Evolutionary conservation across 139 green algal species (phyloP).

Genomic region (Nannochloris sp.): DNA sequence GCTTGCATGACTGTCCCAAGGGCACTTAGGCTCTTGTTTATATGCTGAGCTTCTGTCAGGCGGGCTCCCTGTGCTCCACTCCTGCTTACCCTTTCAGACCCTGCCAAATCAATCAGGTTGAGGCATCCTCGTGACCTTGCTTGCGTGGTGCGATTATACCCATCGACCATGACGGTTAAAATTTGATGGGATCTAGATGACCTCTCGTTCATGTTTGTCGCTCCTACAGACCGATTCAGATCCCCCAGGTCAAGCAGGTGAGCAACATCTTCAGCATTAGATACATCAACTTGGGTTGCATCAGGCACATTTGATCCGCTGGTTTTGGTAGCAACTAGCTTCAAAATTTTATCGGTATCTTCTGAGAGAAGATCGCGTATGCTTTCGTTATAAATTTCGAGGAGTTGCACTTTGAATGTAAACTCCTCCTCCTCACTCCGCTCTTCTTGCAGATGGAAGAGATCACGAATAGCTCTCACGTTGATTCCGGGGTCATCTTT

Average conservation of each 20-base stretch:
- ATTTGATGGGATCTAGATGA: slow-evolving; percentile 67
- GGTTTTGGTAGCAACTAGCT: slow-evolving; percentile 43
- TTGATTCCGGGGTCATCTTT: slow-evolving; percentile 75
- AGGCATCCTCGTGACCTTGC: slow-evolving; percentile 44
- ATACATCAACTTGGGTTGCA: slow-evolving; percentile 59
- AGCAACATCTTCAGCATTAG: slow-evolving; percentile 56
- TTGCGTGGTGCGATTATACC: slow-evolving; percentile 45
- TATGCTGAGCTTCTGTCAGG: slow-evolving; percentile 85
- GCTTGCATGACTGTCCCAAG: slow-evolving; percentile 70
- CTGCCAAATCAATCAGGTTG: slow-evolving; percentile 80
- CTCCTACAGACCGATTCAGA: slow-evolving; percentile 49
- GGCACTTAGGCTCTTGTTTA: slow-evolving; percentile 80
- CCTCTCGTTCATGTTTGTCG: slow-evolving; percentile 87
- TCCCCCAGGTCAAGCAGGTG: slow-evolving; percentile 62
- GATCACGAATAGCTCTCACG: slow-evolving; percentile 79
- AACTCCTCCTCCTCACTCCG: slow-evolving; percentile 57
- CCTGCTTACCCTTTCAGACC: slow-evolving; percentile 16
- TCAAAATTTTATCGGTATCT: not conserved
- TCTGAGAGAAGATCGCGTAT: slow-evolving; percentile 67
- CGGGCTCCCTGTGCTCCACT: slow-evolving; percentile 50
- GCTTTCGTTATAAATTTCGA: slow-evolving; percentile 97
- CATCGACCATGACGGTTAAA: slow-evolving; percentile 77
- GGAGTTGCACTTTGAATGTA: slow-evolving; percentile 71
- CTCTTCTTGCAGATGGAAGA: slow-evolving; percentile 63
- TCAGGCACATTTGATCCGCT: slow-evolving; percentile 72